phyloP scores from a whole-genome alignment of 1,284 basidiomycete genomes.

The Apiotrichum laibachii region DNA sequence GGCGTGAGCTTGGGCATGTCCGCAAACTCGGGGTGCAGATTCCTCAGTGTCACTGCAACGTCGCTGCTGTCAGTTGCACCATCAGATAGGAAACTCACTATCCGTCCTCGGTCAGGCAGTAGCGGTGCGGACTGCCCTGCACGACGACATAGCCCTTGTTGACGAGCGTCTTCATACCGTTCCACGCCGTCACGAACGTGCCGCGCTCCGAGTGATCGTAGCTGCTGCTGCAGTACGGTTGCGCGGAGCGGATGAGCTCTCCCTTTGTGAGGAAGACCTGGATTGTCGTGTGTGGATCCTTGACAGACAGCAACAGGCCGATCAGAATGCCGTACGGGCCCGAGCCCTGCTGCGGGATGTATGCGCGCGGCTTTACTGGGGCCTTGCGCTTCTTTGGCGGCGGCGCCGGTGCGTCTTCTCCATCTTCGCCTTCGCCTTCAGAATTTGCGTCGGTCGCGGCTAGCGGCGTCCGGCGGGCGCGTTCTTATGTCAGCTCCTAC shows the following conservation, averaged over 20 bases:
- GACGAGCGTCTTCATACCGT: constrained; percentile 45
- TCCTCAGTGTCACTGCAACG: constrained; percentile 36
- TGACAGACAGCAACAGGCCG: constrained; percentile 39
- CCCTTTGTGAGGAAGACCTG: constrained; percentile 40
- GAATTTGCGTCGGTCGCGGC: not conserved
- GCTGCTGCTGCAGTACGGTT: constrained; percentile 39
- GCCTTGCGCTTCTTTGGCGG: constrained; percentile 20
- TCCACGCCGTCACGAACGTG: constrained; percentile 46
- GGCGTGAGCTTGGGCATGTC: constrained; percentile 24
- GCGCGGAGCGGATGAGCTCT: constrained; percentile 40
- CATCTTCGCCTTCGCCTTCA: not conserved
- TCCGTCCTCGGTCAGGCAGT: constrained; percentile 47
- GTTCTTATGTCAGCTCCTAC: not conserved
- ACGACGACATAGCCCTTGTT: constrained; percentile 44
- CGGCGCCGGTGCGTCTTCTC: constrained; percentile 8
- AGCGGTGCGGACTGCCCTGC: constrained; percentile 45
- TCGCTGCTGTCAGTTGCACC: constrained; percentile 25
- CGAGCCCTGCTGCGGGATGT: constrained; percentile 41
- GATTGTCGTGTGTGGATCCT: constrained; percentile 25
- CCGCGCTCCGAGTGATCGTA: constrained; percentile 46
- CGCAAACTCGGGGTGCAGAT: constrained; percentile 34
- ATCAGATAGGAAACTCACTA: constrained; percentile 32
- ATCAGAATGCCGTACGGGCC: constrained; percentile 49
- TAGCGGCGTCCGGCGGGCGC: not conserved
- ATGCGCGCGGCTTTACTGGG: constrained; percentile 28